These are phyloP conservation scores for Lipomyces oligophaga DNA, from an alignment of 805 yeast species.

Conservation along the genomic window DNA sequence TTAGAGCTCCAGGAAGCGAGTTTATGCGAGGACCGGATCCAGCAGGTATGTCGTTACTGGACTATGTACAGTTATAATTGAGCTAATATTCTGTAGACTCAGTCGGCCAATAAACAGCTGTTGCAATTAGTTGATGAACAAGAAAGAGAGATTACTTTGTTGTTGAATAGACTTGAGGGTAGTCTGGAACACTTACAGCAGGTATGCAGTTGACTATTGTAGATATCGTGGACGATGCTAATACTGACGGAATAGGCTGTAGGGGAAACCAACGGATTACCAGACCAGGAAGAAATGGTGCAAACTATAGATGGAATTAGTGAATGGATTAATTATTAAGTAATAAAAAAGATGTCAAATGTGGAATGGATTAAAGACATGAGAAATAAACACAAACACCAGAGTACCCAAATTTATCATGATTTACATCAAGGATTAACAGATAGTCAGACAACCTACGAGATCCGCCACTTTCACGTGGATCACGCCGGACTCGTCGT, in stretches of 20 bases:
- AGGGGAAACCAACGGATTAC: conserved; percentile 12
- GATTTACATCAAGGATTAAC: no score
- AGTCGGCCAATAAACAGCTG: conserved; percentile 15
- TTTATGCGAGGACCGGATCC: conserved; percentile 15
- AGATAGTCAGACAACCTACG: conserved; percentile 6
- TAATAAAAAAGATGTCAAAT: neutral
- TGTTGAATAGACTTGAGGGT: conserved; percentile 5
- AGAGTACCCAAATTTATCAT: no score
- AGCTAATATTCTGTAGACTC: neutral
- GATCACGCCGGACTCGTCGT: conserved; percentile 14
- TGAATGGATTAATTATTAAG: neutral
- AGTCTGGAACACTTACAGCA: conserved; percentile 9
- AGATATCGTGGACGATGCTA: neutral
- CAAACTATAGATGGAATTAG: conserved; percentile 12
- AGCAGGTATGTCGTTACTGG: conserved; percentile 14
- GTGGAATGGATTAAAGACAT: neutral
- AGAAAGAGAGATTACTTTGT: conserved; percentile 17
- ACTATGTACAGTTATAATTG: no score
- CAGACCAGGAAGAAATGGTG: conserved; percentile 14
- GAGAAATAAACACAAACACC: neutral
- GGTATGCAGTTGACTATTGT: conserved; percentile 8
- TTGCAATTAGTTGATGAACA: conserved; percentile 11
- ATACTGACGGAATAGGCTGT: conserved; percentile 9
- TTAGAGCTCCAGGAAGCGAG: conserved; percentile 30
- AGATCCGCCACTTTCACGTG: conserved; percentile 16